Base-by-base conservation (phyloP, 345 rosid species). In the Camelina sativa region DNA sequence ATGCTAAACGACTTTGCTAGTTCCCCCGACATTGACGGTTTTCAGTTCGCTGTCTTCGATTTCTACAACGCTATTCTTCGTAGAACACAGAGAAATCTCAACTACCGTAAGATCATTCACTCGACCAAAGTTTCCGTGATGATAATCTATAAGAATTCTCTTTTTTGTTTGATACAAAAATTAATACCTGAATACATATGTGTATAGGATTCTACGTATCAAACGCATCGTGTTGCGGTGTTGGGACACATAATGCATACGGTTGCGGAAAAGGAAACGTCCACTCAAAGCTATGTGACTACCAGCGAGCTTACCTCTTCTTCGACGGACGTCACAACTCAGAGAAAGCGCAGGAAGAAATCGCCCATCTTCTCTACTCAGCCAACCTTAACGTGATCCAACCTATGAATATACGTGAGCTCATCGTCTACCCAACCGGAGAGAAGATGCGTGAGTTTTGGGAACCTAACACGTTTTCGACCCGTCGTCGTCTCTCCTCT, bases 271-370 rank as follows among this genome's bases (percentile, higher is more conserved):
- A 3, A 19, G 17, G 0, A 2, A 79, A 69, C 25, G 79, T 79
- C 4, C 82, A 79, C 62, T 68, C 72, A 7, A 79, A 78, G 64
- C 37, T 78, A 15, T 78, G 81, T 23, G 73, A 73, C 13, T 78
- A 73, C 34, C 81, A 72, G 57, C 46, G 81, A 67, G 48, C 74
- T 2, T 78, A 78, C 53, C 13, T 78, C 9, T 78, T 53, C 58
- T 78, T 61, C 11, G 81, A 78, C 13, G 81, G 78, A 53, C 73
- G 69, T 52, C 78, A 78, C 65, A 78, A 79, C 73, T 13, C 70
- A 4, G 78, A 79, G 50, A 79, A 79, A 30, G 77, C 71, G 12
- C 73, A 79, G 10, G 81, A 73, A 12, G 67, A 68, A 35, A 0
- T 79, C 0, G 81, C 75, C 3, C 71, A 79, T 63, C 65, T 79